Evolutionary conservation across 768 basidiomycete genomes (phyloP).

Genomic region (Lentinula edodes): DNA sequence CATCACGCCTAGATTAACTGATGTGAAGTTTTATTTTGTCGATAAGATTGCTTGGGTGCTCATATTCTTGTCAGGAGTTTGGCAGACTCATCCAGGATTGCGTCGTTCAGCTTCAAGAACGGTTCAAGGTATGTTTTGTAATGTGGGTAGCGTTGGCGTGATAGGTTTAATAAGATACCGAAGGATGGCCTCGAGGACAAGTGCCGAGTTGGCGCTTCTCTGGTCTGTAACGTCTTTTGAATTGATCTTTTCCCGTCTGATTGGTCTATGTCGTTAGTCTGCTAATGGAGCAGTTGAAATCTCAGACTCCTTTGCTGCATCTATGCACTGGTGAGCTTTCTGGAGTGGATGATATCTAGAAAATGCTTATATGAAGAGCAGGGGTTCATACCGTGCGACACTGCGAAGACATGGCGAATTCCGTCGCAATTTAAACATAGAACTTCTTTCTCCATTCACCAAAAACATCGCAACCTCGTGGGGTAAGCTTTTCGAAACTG

Average conservation of each 20-base stretch:
- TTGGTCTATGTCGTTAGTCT: constrained; percentile 19
- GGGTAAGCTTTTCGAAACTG: constrained; percentile 55
- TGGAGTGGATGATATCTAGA: neutral
- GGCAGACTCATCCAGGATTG: constrained; percentile 34
- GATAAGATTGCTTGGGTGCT: neutral
- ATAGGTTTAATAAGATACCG: constrained; percentile 23
- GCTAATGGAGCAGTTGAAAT: constrained; percentile 40
- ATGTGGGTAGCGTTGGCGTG: neutral
- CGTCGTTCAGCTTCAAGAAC: constrained; percentile 39
- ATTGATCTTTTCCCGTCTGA: neutral
- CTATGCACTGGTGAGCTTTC: constrained; percentile 57
- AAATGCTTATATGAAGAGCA: neutral
- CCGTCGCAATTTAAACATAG: constrained; percentile 56
- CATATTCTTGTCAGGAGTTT: constrained; percentile 36
- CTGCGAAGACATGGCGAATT: constrained; percentile 51
- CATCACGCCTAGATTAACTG: constrained; percentile 38
- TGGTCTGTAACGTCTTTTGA: constrained; percentile 26
- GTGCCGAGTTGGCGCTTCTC: constrained; percentile 44
- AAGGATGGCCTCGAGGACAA: constrained; percentile 54
- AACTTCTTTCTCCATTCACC: constrained; percentile 53
- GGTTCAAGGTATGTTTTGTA: neutral
- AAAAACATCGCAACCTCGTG: constrained; percentile 53
- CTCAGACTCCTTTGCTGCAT: constrained; percentile 41
- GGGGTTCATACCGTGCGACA: constrained; percentile 22
- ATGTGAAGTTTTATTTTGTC: constrained; percentile 20